Evolutionary conservation across 768 basidiomycete genomes (phyloP).

Genomic region (Lyophyllum decastes): DNA sequence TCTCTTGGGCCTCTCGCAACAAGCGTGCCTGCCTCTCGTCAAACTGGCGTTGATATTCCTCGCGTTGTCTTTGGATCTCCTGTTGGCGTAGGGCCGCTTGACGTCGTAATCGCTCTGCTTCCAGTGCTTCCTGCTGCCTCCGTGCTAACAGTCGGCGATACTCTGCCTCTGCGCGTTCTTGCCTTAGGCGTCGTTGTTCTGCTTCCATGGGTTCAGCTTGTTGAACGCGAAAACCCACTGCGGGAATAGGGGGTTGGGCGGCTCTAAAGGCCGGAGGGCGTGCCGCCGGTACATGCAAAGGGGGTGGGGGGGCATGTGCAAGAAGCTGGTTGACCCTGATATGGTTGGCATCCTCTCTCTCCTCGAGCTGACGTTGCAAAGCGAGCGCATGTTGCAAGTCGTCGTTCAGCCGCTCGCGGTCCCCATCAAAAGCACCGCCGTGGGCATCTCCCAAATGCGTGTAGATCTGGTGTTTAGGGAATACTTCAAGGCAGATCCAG

Average conservation of each 20-base stretch:
- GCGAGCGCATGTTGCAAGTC: conserved; percentile 10
- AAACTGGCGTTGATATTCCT: conserved; percentile 4
- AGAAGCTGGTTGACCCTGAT: no score
- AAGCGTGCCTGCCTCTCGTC: not conserved
- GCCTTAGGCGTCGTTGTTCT: no score
- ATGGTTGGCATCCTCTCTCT: not conserved
- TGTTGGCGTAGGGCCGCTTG: not conserved
- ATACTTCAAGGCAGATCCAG: conserved; percentile 53
- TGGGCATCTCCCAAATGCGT: conserved; percentile 10
- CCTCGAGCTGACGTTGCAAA: conserved; percentile 3
- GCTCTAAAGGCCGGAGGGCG: not conserved
- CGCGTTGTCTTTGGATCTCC: not conserved
- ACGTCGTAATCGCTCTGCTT: not conserved
- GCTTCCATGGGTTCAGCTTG: not conserved
- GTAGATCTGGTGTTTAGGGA: conserved; percentile 22
- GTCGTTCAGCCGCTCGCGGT: conserved; percentile 8
- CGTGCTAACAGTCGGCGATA: not conserved
- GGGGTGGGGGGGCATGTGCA: no score
- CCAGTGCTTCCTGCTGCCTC: not conserved
- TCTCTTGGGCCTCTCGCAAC: conserved; percentile 2
- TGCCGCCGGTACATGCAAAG: not conserved
- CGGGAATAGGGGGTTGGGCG: not conserved
- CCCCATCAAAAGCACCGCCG: conserved; percentile 16
- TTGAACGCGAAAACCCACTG: not conserved
- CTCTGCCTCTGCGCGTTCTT: not conserved